These are phyloP conservation scores for Spizellomyces sp. DNA, from an alignment of 192 early-diverging fungal species.

Conservation along the genomic window DNA sequence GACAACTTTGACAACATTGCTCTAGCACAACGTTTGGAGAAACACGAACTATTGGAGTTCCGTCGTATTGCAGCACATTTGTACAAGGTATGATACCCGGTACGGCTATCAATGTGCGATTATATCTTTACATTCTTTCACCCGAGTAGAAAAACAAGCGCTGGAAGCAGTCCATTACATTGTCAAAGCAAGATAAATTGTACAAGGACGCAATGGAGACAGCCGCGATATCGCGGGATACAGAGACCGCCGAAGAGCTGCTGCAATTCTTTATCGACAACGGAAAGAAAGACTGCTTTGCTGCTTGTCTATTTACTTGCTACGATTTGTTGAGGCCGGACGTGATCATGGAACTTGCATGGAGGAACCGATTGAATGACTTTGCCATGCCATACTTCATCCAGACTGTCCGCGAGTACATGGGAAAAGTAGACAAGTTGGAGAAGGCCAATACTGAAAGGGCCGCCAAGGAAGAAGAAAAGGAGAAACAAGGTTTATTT, in stretches of 20 bases:
- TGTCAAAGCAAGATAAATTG: slow-evolving; percentile 96
- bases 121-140: slow-evolving; percentile 3
- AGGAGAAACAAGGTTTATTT: slow-evolving; percentile 57
- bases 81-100: slow-evolving; percentile 60
- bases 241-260: slow-evolving; percentile 91
- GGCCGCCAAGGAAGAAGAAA: slow-evolving; percentile 51
- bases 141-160: slow-evolving; percentile 75
- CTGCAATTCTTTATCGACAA: slow-evolving; percentile 94
- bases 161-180: slow-evolving; percentile 91
- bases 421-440: slow-evolving; percentile 72
- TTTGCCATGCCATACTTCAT: slow-evolving; percentile 99
- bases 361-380: slow-evolving; percentile 86
- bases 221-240: slow-evolving; percentile 84
- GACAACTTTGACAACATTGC: slow-evolving; percentile 94
- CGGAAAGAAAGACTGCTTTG: slow-evolving; percentile 91
- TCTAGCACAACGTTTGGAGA: slow-evolving; percentile 89
- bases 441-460: slow-evolving; percentile 53
- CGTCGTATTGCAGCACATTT: slow-evolving; percentile 95
- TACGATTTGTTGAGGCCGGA: slow-evolving; percentile 95
- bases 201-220: slow-evolving; percentile 99
- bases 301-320: slow-evolving; percentile 90
- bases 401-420: slow-evolving; percentile 85
- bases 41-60: slow-evolving; percentile 97
- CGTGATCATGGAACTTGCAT: slow-evolving; percentile 90
- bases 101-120: slow-evolving; percentile 27